These are phyloP conservation scores for Nannizziopsis arthrosporioides DNA, from an alignment of 2,329 filamentous ascomycete genomes.

Conservation along the genomic window DNA sequence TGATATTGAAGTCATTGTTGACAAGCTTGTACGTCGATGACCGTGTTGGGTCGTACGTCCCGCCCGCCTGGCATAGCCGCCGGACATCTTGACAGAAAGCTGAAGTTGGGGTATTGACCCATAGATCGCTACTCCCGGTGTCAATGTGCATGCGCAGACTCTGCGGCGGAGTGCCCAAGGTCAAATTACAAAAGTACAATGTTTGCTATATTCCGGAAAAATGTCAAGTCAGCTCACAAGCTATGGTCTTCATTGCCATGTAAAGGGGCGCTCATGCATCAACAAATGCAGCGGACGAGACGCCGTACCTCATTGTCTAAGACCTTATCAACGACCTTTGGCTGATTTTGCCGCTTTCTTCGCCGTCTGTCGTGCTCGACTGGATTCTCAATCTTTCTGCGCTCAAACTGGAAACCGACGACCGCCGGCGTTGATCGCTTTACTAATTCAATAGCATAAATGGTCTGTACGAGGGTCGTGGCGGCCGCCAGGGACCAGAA, in stretches of 20 bases:
- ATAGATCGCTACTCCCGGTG: constrained; percentile 52
- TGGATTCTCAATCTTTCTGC: constrained; percentile 37
- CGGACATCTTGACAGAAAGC: constrained; percentile 42
- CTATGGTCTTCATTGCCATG: background rate
- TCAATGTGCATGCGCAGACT: constrained; percentile 47
- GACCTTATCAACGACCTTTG: constrained; percentile 35
- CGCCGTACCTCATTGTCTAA: constrained; percentile 43
- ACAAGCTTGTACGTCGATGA: constrained; percentile 69
- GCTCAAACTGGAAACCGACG: constrained; percentile 41
- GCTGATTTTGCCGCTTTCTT: constrained; percentile 22
- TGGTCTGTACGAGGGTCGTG: background rate
- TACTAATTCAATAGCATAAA: constrained; percentile 22
- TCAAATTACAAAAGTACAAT: constrained; percentile 48
- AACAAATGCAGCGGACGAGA: background rate
- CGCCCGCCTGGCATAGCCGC: constrained; percentile 48
- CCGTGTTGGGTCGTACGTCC: constrained; percentile 56
- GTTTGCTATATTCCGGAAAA: constrained; percentile 31
- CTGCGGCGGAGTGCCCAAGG: constrained; percentile 47
- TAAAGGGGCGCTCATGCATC: too few relatives aligned
- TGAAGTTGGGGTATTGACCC: constrained; percentile 55
- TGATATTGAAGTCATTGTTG: constrained; percentile 70
- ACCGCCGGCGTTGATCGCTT: constrained; percentile 34
- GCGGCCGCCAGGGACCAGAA: constrained; percentile 11
- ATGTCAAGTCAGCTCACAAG: background rate
- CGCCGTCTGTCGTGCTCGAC: constrained; percentile 37